Evolutionary conservation across 1,284 basidiomycete genomes (phyloP), one percentile per base, ranked within the genome.

Genomic region (Mycosarcoma mackinlayi): DNA sequence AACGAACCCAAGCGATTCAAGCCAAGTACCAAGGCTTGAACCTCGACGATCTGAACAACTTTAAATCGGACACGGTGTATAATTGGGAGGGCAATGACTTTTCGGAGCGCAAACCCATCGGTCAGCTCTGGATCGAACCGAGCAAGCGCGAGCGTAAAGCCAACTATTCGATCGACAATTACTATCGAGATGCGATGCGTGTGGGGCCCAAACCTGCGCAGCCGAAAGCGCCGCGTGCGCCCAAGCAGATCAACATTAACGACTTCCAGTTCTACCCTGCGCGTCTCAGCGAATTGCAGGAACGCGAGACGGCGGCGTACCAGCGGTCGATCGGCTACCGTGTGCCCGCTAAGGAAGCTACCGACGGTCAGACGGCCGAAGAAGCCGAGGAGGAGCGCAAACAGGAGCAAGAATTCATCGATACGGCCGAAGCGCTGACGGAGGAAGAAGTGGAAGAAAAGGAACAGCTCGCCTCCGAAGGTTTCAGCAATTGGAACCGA

Each of bases 31-130:
- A 94, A 75, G 90, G 89, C 2, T 87, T 98, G 53, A 94, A 93
- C 79, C 87, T 96, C 46, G 95, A 98, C 79, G 95, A 97, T 76
- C 86, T 98, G 47, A 94, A 92, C 84, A 98, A 93, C 85, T 98
- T 99, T 88, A 95, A 95, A 84, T 90, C 91, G 6, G 93, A 98
- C 79, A 91, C 90, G 10, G 75, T 74, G 16, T 82, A 82, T 27
- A 90, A 93, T 70, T 98, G 94, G 94, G 95, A 98, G 80, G 94
- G 96, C 49, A 93, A 96, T 83, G 93, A 97, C 80, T 98, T 94
- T 85, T 66, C 62, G 44, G 75, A 69, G 62, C 62, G 90, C 84
- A 88, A 72, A 88, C 73, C 93, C 92, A 85, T 66, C n/a, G 73
- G 73, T 14, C 52, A 69, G 19, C 56, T 73, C 9, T 89, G 94